Conservation (phyloP, 306 rosid species). For the Vachellia collinsii region DNA sequence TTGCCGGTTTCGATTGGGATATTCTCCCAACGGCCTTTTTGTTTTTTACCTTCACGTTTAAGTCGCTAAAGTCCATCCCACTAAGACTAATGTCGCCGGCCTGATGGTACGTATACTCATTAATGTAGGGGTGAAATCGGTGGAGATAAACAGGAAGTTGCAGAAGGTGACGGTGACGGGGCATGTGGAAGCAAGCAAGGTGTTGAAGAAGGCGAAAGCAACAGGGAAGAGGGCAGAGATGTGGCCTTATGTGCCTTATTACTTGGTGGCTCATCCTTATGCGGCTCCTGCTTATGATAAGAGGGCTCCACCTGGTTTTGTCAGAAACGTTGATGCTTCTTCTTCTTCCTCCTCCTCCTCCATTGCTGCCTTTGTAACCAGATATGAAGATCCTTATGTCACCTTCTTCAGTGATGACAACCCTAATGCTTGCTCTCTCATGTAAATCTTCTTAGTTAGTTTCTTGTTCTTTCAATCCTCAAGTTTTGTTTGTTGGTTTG, state of each 20-base stretch:
- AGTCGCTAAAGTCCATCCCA: no score
- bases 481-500: background rate
- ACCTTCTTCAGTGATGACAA: conserved; percentile 91
- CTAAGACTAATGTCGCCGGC: no score
- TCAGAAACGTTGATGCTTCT: conserved; percentile 63
- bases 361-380: conserved; percentile 38
- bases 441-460: no score
- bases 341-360: conserved; percentile 30
- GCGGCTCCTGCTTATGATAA: conserved; percentile 76
- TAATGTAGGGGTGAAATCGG: conserved; percentile 73
- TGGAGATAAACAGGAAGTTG: conserved; percentile 84
- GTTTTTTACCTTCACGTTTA: no score
- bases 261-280: conserved; percentile 73
- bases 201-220: conserved; percentile 79
- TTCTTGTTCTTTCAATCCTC: no score
- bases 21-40: no score
- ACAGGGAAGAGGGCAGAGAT: conserved; percentile 85
- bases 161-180: conserved; percentile 89
- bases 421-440: conserved; percentile 61
- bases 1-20: no score
- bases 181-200: conserved; percentile 75
- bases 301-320: conserved; percentile 92
- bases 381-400: conserved; percentile 67
- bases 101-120: no score
- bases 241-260: conserved; percentile 91